These are phyloP conservation scores for Coniochaeta sp. DNA, from an alignment of 2,329 filamentous ascomycete species.

Conservation along the genomic window DNA sequence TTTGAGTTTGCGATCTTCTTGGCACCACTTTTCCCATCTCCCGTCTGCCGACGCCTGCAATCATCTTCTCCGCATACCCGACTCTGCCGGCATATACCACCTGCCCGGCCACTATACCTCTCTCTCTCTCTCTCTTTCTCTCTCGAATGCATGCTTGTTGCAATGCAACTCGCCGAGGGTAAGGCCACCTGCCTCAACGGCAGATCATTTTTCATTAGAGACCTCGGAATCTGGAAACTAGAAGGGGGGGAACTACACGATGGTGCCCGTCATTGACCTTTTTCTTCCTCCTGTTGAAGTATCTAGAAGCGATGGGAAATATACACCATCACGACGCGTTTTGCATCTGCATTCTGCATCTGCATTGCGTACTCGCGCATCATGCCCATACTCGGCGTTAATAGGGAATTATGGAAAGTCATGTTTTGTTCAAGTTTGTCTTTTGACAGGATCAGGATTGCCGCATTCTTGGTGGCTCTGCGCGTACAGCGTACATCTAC, in stretches of 20 bases:
- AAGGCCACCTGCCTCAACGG: neutral
- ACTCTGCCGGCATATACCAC: neutral
- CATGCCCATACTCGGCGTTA: slow-evolving; percentile 1
- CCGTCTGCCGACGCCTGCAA: neutral
- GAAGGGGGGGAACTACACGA: neutral
- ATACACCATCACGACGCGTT: neutral
- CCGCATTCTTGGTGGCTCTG: neutral
- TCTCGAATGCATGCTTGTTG: neutral
- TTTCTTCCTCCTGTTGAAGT: neutral
- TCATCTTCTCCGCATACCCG: neutral
- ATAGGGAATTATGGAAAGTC: neutral
- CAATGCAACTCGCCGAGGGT: neutral
- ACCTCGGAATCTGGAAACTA: neutral
- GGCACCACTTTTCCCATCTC: neutral
- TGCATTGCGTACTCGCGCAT: neutral
- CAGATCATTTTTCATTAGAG: neutral
- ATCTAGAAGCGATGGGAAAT: neutral
- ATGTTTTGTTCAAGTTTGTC: slow-evolving; percentile 1
- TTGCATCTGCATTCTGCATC: neutral
- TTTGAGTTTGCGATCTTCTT: neutral
- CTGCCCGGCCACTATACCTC: neutral
- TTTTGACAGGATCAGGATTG: neutral
- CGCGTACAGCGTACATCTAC: too few relatives aligned
- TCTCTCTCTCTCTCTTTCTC: too few relatives aligned
- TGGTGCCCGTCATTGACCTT: neutral